Evolutionary conservation across 2,329 filamentous ascomycete species (phyloP).

Genomic region (Mollisiaceae sp.): DNA sequence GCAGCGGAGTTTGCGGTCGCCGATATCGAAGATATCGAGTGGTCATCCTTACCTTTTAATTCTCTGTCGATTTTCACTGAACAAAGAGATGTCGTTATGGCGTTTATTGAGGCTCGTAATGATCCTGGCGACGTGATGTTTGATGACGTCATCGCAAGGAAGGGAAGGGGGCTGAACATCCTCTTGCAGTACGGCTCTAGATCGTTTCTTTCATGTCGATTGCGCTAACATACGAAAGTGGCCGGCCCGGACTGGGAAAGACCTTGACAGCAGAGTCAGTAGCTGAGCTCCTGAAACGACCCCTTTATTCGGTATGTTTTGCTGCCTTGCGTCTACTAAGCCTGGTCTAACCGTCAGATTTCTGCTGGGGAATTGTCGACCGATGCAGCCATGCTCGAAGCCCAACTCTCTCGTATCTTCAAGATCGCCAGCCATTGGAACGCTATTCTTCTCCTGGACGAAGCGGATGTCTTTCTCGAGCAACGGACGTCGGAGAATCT

Average conservation of each 20-base stretch:
- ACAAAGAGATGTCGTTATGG: constrained; percentile 28
- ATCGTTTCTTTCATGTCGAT: background rate
- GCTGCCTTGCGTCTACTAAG: background rate
- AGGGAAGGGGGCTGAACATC: constrained; percentile 8
- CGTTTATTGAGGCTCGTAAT: constrained; percentile 16
- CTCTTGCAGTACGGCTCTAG: constrained; percentile 16
- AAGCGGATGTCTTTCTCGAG: constrained; percentile 30
- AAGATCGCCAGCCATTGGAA: constrained; percentile 47
- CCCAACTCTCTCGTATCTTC: constrained; percentile 52
- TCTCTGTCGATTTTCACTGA: constrained; percentile 33
- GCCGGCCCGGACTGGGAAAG: constrained; percentile 25
- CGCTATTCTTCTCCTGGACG: constrained; percentile 30
- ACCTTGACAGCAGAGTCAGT: constrained; percentile 28
- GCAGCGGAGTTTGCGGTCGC: constrained; percentile 27
- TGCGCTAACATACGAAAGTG: constrained; percentile 20
- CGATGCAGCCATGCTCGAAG: constrained; percentile 30
- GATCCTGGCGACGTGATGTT: background rate
- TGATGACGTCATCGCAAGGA: constrained; percentile 9
- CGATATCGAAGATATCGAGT: constrained; percentile 28
- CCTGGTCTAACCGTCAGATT: background rate
- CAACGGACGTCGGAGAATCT: constrained; percentile 17
- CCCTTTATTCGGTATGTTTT: background rate
- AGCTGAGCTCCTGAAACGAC: constrained; percentile 20
- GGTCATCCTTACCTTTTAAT: constrained; percentile 3
- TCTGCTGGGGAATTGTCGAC: constrained; percentile 15